These are phyloP conservation scores for Halophytophthora polymorphica DNA, from an alignment of 352 stramenopile species.

Conservation along the genomic window DNA sequence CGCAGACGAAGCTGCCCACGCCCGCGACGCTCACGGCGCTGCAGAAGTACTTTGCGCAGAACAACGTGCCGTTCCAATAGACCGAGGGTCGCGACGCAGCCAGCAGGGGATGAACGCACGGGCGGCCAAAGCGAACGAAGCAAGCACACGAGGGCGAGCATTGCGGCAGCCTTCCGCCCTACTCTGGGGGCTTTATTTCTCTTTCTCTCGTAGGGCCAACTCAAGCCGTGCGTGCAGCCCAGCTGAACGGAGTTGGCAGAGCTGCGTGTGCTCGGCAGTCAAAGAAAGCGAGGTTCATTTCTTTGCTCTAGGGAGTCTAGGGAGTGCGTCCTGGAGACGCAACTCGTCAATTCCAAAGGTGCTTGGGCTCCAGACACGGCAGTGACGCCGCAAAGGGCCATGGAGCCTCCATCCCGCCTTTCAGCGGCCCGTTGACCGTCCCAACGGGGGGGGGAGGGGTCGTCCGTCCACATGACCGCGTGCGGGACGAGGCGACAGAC, in stretches of 20 bases:
- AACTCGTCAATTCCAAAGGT: too few species aligned
- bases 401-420: too few species aligned
- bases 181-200: neutral
- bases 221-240: neutral
- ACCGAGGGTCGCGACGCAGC: constrained; percentile 13
- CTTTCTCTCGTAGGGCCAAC: neutral
- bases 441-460: too few species aligned
- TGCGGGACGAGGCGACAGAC: constrained; percentile 6
- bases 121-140: neutral
- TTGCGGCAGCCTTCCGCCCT: too few species aligned
- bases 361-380: too few species aligned
- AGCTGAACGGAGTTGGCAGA: constrained; percentile 4
- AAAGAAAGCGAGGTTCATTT: constrained; percentile 31
- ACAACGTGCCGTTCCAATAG: constrained; percentile 68
- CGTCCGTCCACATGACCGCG: too few species aligned
- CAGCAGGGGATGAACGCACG: neutral
- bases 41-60: constrained; percentile 63
- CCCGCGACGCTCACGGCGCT: constrained; percentile 30
- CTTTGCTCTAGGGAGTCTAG: constrained; percentile 35
- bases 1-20: constrained; percentile 38
- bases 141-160: too few species aligned
- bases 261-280: constrained; percentile 12
- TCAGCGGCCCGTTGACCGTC: too few species aligned
- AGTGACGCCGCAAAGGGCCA: too few species aligned
- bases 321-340: constrained; percentile 7